These are phyloP conservation scores for Geotrichum phurueaensis DNA, from an alignment of 1,139 yeast genomes.

Conservation along the genomic window DNA sequence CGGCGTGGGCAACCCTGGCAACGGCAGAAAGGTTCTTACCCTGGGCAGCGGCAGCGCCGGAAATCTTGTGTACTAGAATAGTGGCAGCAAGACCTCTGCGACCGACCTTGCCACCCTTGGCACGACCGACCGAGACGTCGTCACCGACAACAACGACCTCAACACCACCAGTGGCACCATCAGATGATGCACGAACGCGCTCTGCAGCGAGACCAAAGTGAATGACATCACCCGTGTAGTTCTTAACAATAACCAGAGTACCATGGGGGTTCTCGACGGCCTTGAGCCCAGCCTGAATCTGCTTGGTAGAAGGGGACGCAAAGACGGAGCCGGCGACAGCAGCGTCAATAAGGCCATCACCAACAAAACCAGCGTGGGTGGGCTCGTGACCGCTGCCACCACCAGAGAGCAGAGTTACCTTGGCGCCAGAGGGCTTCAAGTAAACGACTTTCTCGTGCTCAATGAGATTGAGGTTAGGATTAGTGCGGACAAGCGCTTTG, in stretches of 20 bases:
- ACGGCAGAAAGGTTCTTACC: slow-evolving; percentile 42
- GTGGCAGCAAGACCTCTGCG: slow-evolving; percentile 93
- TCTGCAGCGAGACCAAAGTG: slow-evolving; percentile 91
- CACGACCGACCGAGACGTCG: slow-evolving; percentile 86
- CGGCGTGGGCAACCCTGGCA: slow-evolving; percentile 52
- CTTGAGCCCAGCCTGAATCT: slow-evolving; percentile 65
- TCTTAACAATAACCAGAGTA: slow-evolving; percentile 71
- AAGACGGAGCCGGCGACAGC: slow-evolving; percentile 87
- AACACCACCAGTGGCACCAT: slow-evolving; percentile 35
- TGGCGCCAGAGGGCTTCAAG: slow-evolving; percentile 29
- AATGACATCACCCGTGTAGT: slow-evolving; percentile 88
- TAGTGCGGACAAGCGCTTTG: slow-evolving; percentile 60
- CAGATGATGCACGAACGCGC: slow-evolving; percentile 54
- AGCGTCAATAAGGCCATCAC: slow-evolving; percentile 71
- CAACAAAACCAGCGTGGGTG: slow-evolving; percentile 85
- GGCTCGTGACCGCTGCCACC: slow-evolving; percentile 98
- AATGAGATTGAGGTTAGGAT: slow-evolving; percentile 59
- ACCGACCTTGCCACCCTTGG: slow-evolving; percentile 85
- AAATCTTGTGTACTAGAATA: slow-evolving; percentile 72
- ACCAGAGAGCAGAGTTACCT: slow-evolving; percentile 73
- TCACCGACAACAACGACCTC: slow-evolving; percentile 77
- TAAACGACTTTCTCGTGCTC: slow-evolving; percentile 66
- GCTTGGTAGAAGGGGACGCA: slow-evolving; percentile 89
- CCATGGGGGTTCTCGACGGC: slow-evolving; percentile 57
- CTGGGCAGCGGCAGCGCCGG: slow-evolving; percentile 64